These are phyloP conservation scores for Saxophila tyrrhenica DNA, from an alignment of 495 filamentous ascomycete genomes.

Conservation along the genomic window DNA sequence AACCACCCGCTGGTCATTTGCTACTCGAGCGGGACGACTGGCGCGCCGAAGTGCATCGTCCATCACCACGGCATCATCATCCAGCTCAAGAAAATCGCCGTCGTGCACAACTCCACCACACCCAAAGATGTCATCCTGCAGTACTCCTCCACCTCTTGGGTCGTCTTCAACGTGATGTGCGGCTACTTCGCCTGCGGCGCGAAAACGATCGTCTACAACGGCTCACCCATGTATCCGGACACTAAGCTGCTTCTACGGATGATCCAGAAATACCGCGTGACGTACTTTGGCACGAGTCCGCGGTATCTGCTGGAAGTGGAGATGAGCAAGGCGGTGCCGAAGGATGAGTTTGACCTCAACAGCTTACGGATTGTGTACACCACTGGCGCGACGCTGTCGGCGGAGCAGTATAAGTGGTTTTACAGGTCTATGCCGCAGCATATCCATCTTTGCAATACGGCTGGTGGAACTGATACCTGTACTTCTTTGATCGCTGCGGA, in stretches of 20 bases:
- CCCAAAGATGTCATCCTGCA: constrained; percentile 18
- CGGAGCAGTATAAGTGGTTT: constrained; percentile 69
- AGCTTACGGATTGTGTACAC: constrained; percentile 48
- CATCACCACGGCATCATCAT: constrained; percentile 59
- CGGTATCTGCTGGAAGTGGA: constrained; percentile 59
- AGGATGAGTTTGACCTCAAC: constrained; percentile 49
- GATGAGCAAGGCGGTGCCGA: constrained; percentile 46
- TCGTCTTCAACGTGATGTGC: constrained; percentile 62
- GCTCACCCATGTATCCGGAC: constrained; percentile 61
- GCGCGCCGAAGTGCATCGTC: constrained; percentile 65
- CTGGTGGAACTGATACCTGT: constrained; percentile 68
- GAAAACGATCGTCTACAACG: constrained; percentile 59
- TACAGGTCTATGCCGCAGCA: constrained; percentile 56
- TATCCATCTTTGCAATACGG: constrained; percentile 60
- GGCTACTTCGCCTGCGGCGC: constrained; percentile 45
- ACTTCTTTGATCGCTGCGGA: constrained; percentile 61
- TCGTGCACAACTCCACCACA: constrained; percentile 39
- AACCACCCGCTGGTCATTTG: constrained; percentile 59
- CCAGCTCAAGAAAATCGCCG: constrained; percentile 45
- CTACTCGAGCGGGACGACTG: constrained; percentile 64
- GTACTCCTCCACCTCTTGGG: constrained; percentile 54
- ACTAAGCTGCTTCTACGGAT: constrained; percentile 46
- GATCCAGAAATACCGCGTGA: constrained; percentile 45
- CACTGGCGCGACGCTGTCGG: constrained; percentile 69
- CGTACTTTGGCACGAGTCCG: constrained; percentile 57